phyloP scores from a whole-genome alignment of 768 basidiomycete genomes.

The Mycena albidolilacea region DNA sequence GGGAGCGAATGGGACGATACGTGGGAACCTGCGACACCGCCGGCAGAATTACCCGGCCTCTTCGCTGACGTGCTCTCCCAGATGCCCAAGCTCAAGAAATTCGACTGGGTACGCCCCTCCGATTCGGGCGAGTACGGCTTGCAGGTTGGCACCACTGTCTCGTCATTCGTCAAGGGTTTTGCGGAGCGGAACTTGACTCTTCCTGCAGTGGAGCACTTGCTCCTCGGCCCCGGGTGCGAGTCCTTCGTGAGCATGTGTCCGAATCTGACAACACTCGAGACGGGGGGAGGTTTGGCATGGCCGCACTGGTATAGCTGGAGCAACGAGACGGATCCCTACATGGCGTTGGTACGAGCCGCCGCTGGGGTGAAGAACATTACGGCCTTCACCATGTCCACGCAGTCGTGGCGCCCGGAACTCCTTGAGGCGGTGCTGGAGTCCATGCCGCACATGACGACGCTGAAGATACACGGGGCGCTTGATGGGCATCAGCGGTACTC shows the following conservation, averaged over 20 bases:
- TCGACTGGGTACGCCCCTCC: slow-evolving; percentile 22
- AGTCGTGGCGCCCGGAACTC: slow-evolving; percentile 23
- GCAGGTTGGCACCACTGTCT: slow-evolving; percentile 21
- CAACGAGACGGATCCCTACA: slow-evolving; percentile 22
- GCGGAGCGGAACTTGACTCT: slow-evolving; percentile 25
- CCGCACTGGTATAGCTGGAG: slow-evolving; percentile 17
- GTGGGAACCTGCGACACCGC: slow-evolving; percentile 24
- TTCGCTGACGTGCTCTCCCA: slow-evolving; percentile 22
- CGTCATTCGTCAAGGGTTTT: slow-evolving; percentile 15
- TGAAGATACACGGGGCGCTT: slow-evolving; percentile 21
- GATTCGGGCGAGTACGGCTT: slow-evolving; percentile 14
- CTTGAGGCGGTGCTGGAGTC: slow-evolving; percentile 18
- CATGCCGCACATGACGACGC: slow-evolving; percentile 21
- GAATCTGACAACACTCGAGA: slow-evolving; percentile 23
- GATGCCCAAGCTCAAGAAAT: slow-evolving; percentile 22
- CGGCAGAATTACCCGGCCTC: slow-evolving; percentile 16
- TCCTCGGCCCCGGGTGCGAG: slow-evolving; percentile 22
- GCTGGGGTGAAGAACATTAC: slow-evolving; percentile 20
- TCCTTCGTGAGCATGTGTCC: slow-evolving; percentile 19
- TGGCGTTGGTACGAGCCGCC: slow-evolving; percentile 19
- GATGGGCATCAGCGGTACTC: slow-evolving; percentile 19
- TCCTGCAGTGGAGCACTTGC: slow-evolving; percentile 23
- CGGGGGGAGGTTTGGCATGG: slow-evolving; percentile 19
- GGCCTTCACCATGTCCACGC: slow-evolving; percentile 24
- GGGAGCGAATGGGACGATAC: slow-evolving; percentile 20